Percentiles rank a stretch among this genome's conserved stretches.
Conservation (phyloP, 257 asterid species). For the Ehretia macrophylla region DNA sequence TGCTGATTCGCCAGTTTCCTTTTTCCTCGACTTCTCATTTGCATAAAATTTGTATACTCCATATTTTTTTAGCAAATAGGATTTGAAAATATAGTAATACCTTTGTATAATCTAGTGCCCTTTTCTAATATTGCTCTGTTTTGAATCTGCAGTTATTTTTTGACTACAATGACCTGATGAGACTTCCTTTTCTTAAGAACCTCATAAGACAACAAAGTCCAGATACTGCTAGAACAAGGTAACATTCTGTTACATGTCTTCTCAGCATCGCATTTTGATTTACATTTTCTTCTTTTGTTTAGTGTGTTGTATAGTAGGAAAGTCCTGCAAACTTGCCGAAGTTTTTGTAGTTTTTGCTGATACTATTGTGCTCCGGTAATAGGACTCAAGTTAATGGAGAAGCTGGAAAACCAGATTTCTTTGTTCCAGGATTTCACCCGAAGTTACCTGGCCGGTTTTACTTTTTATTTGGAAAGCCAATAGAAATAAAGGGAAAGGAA, state of each 20-base stretch:
- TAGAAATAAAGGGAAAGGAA: constrained; percentile 48
- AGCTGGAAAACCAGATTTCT: constrained; percentile 49
- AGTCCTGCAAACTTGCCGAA: no score
- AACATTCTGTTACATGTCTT: background rate
- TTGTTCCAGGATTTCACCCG: constrained; percentile 51
- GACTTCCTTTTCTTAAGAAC: constrained; percentile 46
- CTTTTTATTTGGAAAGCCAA: constrained; percentile 72
- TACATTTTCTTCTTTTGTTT: background rate
- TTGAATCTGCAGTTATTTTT: constrained; percentile 46
- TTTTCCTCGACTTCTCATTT: no score
- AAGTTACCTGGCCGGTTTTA: constrained; percentile 78
- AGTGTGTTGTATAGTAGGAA: no score
- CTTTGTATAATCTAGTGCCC: background rate
- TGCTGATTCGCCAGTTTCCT: no score
- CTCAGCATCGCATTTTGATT: background rate
- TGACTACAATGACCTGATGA: constrained; percentile 65
- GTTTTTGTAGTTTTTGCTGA: background rate
- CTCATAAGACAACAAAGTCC: constrained; percentile 36
- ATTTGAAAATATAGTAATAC: no score
- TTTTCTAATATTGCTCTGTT: background rate
- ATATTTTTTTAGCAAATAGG: no score
- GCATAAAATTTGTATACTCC: no score
- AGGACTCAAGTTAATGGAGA: constrained; percentile 38
- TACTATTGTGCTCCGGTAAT: constrained; percentile 22
- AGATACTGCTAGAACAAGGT: constrained; percentile 44